Conservation (phyloP, 2,329 filamentous ascomycete genomes). For the Aspergillus sp. region DNA sequence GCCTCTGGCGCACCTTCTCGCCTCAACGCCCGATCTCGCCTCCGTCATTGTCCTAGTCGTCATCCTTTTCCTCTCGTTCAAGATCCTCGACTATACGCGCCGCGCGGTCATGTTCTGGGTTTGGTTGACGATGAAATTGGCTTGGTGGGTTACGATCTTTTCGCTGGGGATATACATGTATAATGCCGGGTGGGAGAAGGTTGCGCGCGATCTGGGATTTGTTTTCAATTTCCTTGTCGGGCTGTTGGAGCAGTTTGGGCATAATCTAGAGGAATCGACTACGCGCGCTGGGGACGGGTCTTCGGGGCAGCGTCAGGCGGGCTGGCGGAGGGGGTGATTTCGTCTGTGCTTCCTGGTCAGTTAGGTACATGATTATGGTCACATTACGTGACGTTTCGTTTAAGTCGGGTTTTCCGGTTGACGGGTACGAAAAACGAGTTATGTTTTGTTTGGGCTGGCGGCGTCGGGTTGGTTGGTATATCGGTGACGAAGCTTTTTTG, state of each 20-base stretch:
- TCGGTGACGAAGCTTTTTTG: neutral
- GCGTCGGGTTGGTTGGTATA: constrained; percentile 11
- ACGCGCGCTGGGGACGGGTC: neutral
- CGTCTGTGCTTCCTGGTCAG: neutral
- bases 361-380: too few species aligned
- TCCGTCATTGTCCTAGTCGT: constrained; percentile 53
- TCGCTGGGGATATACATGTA: constrained; percentile 58
- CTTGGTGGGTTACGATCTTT: constrained; percentile 64
- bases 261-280: constrained; percentile 26
- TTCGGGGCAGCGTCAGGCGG: constrained; percentile 12
- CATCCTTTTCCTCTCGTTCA: constrained; percentile 62
- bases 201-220: constrained; percentile 43
- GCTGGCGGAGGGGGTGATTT: constrained; percentile 33
- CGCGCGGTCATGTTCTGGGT: constrained; percentile 77
- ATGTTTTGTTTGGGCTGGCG: neutral
- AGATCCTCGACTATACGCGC: constrained; percentile 67
- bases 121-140: constrained; percentile 60
- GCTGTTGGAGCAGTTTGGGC: constrained; percentile 59
- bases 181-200: constrained; percentile 33
- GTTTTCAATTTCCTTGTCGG: constrained; percentile 65
- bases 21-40: constrained; percentile 36
- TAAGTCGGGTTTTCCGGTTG: neutral
- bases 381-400: neutral
- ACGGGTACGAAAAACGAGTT: neutral
- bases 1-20: constrained; percentile 36